phyloP scores from a whole-genome alignment of 495 filamentous ascomycete species.

The Talaromyces borbonicus region DNA sequence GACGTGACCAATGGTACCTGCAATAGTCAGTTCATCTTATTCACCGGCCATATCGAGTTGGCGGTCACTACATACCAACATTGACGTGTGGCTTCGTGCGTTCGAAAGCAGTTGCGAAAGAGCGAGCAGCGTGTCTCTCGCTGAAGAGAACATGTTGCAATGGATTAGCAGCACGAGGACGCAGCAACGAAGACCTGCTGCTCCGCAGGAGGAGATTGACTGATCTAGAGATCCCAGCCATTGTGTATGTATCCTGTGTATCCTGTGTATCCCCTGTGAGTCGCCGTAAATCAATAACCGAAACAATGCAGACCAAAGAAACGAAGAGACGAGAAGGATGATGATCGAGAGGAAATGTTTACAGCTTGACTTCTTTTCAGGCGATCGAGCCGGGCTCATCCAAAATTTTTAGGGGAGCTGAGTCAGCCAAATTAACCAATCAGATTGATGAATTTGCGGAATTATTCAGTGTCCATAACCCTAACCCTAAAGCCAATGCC shows the following conservation, averaged over 20 bases:
- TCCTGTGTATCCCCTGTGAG: slow-evolving; percentile 34
- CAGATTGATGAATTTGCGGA: slow-evolving; percentile 28
- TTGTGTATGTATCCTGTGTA: too few species aligned
- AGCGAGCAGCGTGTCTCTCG: slow-evolving; percentile 56
- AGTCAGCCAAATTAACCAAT: slow-evolving; percentile 33
- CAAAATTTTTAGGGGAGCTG: slow-evolving; percentile 38
- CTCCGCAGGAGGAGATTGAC: slow-evolving; percentile 60
- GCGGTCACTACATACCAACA: slow-evolving; percentile 53
- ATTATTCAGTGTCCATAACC: not conserved
- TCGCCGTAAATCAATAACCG: slow-evolving; percentile 20
- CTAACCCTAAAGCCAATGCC: not conserved
- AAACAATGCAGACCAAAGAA: slow-evolving; percentile 17
- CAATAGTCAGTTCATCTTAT: slow-evolving; percentile 6
- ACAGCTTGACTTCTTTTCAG: slow-evolving; percentile 3
- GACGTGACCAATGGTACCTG: slow-evolving; percentile 97
- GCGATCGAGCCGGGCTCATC: slow-evolving; percentile 13
- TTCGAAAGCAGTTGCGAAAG: slow-evolving; percentile 73
- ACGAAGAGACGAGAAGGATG: slow-evolving; percentile 17
- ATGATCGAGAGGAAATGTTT: slow-evolving; percentile 2
- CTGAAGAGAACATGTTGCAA: slow-evolving; percentile 59
- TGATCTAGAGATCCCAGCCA: slow-evolving; percentile 56
- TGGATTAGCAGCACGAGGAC: slow-evolving; percentile 52
- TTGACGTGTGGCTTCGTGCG: slow-evolving; percentile 96
- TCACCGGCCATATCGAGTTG: not conserved
- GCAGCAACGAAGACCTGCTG: slow-evolving; percentile 52